Conservation (phyloP, 352 stramenopile genomes). For the Globisporangium ultimum region DNA sequence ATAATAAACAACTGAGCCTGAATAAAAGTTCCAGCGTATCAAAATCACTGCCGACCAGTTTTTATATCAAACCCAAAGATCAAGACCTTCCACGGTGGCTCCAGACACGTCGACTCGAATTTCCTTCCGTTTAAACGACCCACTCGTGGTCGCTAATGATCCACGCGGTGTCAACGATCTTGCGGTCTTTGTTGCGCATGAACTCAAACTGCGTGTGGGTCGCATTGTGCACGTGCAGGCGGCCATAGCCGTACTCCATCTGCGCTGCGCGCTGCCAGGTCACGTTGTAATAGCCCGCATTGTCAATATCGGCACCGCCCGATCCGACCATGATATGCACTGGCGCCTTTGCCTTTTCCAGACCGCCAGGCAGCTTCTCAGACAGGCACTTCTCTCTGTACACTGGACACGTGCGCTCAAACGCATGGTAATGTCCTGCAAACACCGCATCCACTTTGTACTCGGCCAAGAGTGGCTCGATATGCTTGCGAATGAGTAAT, state of each 20-base stretch:
- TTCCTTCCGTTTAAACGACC: constrained; percentile 1
- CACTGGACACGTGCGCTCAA: constrained; percentile 89
- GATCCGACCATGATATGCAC: constrained; percentile 88
- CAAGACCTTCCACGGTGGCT: too few relatives aligned
- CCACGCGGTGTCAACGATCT: constrained; percentile 10
- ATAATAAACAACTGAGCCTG: too few relatives aligned
- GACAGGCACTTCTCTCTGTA: constrained; percentile 59
- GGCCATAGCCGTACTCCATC: constrained; percentile 70
- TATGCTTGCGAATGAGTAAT: constrained; percentile 30
- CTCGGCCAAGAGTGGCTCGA: constrained; percentile 46
- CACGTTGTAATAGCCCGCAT: constrained; percentile 48
- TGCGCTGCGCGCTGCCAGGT: constrained; percentile 58
- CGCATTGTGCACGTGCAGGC: constrained; percentile 60
- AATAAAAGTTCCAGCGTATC: too few relatives aligned
- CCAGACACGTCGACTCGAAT: too few relatives aligned
- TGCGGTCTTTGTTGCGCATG: constrained; percentile 39
- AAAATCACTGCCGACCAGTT: too few relatives aligned
- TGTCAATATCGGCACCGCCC: constrained; percentile 70
- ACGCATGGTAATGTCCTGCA: constrained; percentile 90
- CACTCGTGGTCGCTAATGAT: constrained; percentile 46
- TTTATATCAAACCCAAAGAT: too few relatives aligned
- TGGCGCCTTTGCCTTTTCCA: constrained; percentile 27
- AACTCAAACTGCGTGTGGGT: constrained; percentile 73
- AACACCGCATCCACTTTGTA: constrained; percentile 91
- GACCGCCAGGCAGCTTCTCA: constrained; percentile 34